A percentile compares a stretch with the other conserved stretches of the same genome.
phyloP scores from a whole-genome alignment of 139 green algal genomes.

The Yamagishiella unicocca region DNA sequence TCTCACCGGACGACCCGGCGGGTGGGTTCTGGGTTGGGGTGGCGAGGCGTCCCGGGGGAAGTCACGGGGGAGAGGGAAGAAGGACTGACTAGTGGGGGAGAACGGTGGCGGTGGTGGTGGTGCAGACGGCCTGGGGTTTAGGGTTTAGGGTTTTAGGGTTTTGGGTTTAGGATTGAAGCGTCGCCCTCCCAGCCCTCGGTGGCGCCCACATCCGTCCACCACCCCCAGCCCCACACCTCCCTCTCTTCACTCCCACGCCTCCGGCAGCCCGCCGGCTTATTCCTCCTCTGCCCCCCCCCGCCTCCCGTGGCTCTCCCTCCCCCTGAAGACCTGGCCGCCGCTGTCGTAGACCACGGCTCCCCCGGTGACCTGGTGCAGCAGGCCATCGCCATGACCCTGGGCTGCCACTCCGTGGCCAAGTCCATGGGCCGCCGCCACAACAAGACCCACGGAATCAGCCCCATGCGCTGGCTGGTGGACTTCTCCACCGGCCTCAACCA shows the following conservation, averaged over 20 bases:
- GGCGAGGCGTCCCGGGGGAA: no score
- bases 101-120: no score
- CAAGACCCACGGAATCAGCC: constrained; percentile 45
- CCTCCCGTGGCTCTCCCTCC: not conserved
- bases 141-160: no score
- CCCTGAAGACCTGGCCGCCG: constrained; percentile 25
- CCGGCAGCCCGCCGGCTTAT: no score
- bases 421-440: constrained; percentile 56
- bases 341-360: constrained; percentile 66
- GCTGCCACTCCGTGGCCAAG: constrained; percentile 47
- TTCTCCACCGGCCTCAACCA: constrained; percentile 63
- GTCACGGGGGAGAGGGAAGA: no score
- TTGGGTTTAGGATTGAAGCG: no score
- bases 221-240: not conserved
- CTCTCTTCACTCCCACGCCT: no score
- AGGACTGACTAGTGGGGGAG: no score
- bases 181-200: no score
- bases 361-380: constrained; percentile 64
- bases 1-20: constrained; percentile 11
- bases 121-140: no score
- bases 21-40: no score
- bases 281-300: not conserved
- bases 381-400: constrained; percentile 54
- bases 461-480: constrained; percentile 57
- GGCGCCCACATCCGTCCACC: no score